Base-by-base conservation (phyloP, 78 protist species). In the Emiliania huxleyi region DNA sequence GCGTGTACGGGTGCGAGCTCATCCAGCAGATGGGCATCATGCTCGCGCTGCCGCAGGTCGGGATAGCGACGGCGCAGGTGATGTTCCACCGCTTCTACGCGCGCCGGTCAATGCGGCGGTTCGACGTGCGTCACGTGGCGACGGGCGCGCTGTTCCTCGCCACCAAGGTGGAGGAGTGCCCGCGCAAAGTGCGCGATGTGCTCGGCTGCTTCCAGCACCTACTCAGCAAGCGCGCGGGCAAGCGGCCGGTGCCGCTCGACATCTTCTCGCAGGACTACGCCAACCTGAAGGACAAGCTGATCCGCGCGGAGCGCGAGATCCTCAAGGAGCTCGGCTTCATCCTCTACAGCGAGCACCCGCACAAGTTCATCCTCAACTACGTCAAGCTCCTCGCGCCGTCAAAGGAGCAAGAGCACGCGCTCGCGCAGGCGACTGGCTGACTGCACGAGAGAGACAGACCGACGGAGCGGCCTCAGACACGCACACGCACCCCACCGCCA, bases 61-160 rank as follows among this genome's bases (percentile, higher is more conserved):
- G 15, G 3, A n/a, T 33, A 25, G 21, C 90, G 5, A 46, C 69
- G 23, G 90, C 71, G 56, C 69, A 48, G 71, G 44, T 48, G 37
- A 46, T 45, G n/a, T 85, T 85, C 90, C 90, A 85, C 71, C 90
- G 90, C 40, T 85, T 85, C 90, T 85, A 85, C 69, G 45, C 38
- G 26, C 4, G 6, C 18, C 90, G 90, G 44, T 85, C 90, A 35
- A 15, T 85, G 22, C 62, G 44, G 22, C 3, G 33, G 71, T 44
- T 37, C 43, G 90, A 85, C 29, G 90, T 85, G 23, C 37, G 69
- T 56, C 69, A 83, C 89, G 35, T 83, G 4, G n/a, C 90, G 33
- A 33, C 48, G 46, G 90, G 71, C 8, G 90, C 69, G 29, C 90
- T 85, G 21, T 85, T 85, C 69, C 90, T 85, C 15, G 38, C 90